Conservation (phyloP, 192 early-diverging fungal species). For the Piromyces finnis region DNA sequence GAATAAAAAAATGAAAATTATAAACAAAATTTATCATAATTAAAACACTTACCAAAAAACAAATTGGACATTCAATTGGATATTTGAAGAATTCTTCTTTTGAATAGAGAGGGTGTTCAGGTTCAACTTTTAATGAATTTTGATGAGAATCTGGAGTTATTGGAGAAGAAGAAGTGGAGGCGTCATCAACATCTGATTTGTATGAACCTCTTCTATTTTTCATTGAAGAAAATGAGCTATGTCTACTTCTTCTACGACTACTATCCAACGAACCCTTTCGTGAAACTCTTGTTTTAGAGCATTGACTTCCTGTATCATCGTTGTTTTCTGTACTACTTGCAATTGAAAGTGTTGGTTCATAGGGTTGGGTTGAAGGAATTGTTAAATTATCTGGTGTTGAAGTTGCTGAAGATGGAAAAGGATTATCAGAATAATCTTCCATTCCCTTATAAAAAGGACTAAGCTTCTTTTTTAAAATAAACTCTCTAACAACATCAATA, state of each 20-base stretch:
- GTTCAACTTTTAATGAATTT: background rate
- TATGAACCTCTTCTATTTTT: background rate
- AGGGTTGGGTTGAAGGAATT: background rate
- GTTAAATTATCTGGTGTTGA: background rate
- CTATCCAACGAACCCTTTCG: background rate
- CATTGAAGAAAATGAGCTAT: background rate
- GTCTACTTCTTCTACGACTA: background rate
- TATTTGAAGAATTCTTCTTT: constrained; percentile 14
- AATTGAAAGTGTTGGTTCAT: background rate
- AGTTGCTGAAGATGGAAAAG: background rate
- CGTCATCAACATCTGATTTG: background rate
- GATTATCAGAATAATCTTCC: constrained; percentile 35
- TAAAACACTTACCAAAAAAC: constrained; percentile 52
- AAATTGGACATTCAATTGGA: constrained; percentile 84
- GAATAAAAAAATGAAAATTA: too few species aligned
- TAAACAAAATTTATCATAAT: too few species aligned
- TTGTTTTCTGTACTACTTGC: background rate
- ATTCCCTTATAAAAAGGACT: constrained; percentile 79
- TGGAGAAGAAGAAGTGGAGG: background rate
- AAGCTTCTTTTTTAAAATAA: constrained; percentile 55
- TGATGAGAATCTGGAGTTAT: background rate
- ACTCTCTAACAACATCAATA: constrained; percentile 37
- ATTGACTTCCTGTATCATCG: background rate
- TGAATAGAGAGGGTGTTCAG: background rate
- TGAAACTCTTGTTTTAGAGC: background rate